Evolutionary conservation across 2,329 filamentous ascomycete species (phyloP).

Genomic region (Fusarium subtropicale): DNA sequence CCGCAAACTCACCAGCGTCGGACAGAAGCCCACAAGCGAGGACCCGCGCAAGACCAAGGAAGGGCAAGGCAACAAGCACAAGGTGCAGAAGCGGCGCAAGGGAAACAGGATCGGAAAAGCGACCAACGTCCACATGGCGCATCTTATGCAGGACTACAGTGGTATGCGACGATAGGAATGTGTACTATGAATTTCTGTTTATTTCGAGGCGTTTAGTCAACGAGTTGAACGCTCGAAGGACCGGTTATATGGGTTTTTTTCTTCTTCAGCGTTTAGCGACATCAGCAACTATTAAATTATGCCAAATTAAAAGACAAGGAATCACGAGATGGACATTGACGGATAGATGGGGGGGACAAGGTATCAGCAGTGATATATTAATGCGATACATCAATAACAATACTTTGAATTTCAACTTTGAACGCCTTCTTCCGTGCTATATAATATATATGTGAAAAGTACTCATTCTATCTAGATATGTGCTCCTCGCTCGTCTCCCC

Average conservation of each 20-base stretch:
- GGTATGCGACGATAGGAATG: constrained; percentile 56
- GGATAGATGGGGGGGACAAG: constrained; percentile 21
- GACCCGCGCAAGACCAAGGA: constrained; percentile 68
- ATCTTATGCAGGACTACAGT: constrained; percentile 80
- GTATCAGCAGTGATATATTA: constrained; percentile 26
- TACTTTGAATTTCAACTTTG: constrained; percentile 10
- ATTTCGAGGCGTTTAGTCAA: constrained; percentile 30
- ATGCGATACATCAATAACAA: constrained; percentile 23
- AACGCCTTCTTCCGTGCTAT: not conserved
- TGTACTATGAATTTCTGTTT: constrained; percentile 8
- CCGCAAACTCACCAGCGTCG: constrained; percentile 78
- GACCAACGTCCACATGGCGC: constrained; percentile 88
- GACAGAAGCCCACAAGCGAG: constrained; percentile 86
- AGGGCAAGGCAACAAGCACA: constrained; percentile 65
- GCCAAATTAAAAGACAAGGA: constrained; percentile 18
- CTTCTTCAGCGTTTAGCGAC: constrained; percentile 25
- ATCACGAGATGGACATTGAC: constrained; percentile 13
- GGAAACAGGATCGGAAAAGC: constrained; percentile 79
- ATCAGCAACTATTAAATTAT: constrained; percentile 6
- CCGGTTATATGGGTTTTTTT: not conserved
- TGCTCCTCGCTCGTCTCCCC: not conserved
- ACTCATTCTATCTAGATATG: not conserved
- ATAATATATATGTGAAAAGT: not conserved
- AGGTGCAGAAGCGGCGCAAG: constrained; percentile 78
- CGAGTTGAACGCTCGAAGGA: constrained; percentile 9